phyloP scores from a whole-genome alignment of 768 basidiomycete genomes.

The Rhodotorula toruloides region DNA sequence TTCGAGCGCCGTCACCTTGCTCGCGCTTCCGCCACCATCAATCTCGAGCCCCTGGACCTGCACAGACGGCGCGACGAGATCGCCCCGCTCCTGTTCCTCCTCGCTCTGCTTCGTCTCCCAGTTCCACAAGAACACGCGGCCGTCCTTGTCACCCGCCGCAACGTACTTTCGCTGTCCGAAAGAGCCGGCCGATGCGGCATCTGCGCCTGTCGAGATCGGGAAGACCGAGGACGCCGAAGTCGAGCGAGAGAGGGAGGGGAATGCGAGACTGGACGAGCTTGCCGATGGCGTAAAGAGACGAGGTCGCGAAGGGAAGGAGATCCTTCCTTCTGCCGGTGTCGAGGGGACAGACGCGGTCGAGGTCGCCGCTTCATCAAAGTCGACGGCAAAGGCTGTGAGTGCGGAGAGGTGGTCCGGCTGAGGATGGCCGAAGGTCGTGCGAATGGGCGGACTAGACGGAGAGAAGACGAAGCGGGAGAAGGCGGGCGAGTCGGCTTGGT shows the following conservation, averaged over 20 bases:
- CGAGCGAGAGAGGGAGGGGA: not conserved
- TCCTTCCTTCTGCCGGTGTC: slow-evolving; percentile 1
- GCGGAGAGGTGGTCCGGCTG: not conserved
- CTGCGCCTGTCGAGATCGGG: not conserved
- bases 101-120: slow-evolving; percentile 16
- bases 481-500: not conserved
- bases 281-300: not conserved
- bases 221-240: not conserved
- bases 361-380: slow-evolving; percentile 23
- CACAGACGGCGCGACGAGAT: slow-evolving; percentile 9
- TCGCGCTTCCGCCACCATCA: slow-evolving; percentile 12
- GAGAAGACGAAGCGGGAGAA: slow-evolving; percentile 19
- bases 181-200: not conserved
- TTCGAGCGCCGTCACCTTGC: slow-evolving; percentile 31
- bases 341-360: not conserved
- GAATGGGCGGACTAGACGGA: not conserved
- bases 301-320: not conserved
- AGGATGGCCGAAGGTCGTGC: slow-evolving; percentile 15
- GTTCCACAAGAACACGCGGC: slow-evolving; percentile 31
- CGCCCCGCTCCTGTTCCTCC: not conserved
- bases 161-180: slow-evolving; percentile 31
- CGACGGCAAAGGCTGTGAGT: slow-evolving; percentile 30
- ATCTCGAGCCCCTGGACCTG: slow-evolving; percentile 15
- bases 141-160: slow-evolving; percentile 10
- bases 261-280: not conserved